Base-by-base conservation (phyloP, 140 eudicot species). In the Anethum foeniculum region DNA sequence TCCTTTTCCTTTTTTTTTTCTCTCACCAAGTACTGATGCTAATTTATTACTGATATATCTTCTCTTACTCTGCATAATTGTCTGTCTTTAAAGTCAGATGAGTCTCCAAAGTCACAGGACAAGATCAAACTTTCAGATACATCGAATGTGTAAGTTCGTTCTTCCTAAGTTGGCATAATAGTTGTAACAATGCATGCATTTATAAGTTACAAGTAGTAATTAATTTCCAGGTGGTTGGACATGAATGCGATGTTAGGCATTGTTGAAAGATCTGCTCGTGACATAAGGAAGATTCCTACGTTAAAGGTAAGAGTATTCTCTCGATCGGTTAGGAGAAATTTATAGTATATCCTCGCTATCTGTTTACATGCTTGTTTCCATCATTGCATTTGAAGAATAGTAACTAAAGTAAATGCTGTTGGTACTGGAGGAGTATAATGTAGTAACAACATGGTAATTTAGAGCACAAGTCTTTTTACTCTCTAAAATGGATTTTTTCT, bases 211-310 rank as follows among this genome's bases (percentile, higher is more conserved):
- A 44, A 14, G 27, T 6, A 46, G 46, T 75, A 1, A 12, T 8
- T 15, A 30, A 30, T 68, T 5, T 69, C 4, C 67, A 89, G 92
- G 87, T 89, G 92, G 90, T 44, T 89, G 81, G 85, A 81, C 79
- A 74, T 89, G 82, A 78, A 71, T 36, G 85, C 83, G 23, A 69
- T 89, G 15, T 85, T 75, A 77, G 85, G 79, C 54, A 23, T 47
- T 76, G 64, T 47, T 51, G 64, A 48, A 27, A 76, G 64, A 30
- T 43, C 64, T 48, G 65, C 27, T 76, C 44, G 19, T 48, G 44
- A 28, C 30, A 48, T 64, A 21, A 86, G 71, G 76, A 28, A 54
- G 3, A 64, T 74, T 83, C 85, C 88, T 56, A 80, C 58, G 44
- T 85, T 86, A 32, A 80, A 88, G 91, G 91, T 88, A 13, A 68